Percentiles rank a stretch among this genome's conserved stretches.
Conservation (phyloP, 148 eudicot species). For the Persicaria maculosa region DNA sequence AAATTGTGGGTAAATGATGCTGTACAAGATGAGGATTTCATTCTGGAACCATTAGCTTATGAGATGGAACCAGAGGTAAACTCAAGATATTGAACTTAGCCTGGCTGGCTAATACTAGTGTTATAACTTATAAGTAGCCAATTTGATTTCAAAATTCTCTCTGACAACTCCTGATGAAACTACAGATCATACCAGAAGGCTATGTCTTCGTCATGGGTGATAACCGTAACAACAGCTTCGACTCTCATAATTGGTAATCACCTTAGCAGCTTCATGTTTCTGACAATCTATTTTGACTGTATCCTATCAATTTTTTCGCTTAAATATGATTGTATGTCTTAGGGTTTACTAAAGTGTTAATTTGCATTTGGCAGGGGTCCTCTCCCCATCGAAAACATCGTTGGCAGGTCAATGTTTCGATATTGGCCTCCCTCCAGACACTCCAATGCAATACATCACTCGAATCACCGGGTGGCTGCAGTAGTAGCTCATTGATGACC, state of each 20-base stretch:
- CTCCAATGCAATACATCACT: slow-evolving; percentile 31
- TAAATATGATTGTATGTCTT: neutral
- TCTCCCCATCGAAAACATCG: slow-evolving; percentile 50
- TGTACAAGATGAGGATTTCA: slow-evolving; percentile 65
- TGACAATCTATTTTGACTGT: neutral
- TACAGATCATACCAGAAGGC: slow-evolving; percentile 78
- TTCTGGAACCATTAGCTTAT: slow-evolving; percentile 78
- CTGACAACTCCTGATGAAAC: neutral
- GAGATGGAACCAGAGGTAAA: slow-evolving; percentile 75
- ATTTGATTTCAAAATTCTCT: neutral
- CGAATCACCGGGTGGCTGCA: neutral
- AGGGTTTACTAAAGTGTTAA: too few species aligned
- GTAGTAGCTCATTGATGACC: slow-evolving; percentile 23
- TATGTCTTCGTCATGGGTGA: slow-evolving; percentile 92
- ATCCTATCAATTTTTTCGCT: neutral
- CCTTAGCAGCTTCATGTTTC: neutral
- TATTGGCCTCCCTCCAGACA: slow-evolving; percentile 69
- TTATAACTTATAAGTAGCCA: neutral
- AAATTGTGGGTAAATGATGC: slow-evolving; percentile 58
- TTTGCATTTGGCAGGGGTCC: slow-evolving; percentile 51
- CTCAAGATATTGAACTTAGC: neutral
- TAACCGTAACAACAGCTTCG: slow-evolving; percentile 90
- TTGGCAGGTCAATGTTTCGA: slow-evolving; percentile 55
- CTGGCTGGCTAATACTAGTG: neutral
- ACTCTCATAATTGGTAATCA: slow-evolving; percentile 80